Percentiles rank a stretch among this genome's conserved stretches.
phyloP scores from a whole-genome alignment of 352 stramenopile species.

The Ophiocytium majus region DNA sequence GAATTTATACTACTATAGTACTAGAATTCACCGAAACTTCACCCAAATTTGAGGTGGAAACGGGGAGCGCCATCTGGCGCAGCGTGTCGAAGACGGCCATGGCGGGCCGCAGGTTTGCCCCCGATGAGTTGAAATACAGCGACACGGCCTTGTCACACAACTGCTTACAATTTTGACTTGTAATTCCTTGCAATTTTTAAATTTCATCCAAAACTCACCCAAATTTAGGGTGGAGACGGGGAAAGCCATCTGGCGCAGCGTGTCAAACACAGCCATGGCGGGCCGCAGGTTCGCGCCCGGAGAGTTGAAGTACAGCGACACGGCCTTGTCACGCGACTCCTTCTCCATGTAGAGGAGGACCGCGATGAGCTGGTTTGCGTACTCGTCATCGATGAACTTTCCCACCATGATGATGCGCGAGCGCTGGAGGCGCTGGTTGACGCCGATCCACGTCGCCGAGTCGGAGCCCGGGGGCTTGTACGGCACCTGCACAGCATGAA shows the following conservation, averaged over 20 bases:
- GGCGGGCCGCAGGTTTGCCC: slow-evolving; percentile 62
- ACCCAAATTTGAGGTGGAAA: slow-evolving; percentile 61
- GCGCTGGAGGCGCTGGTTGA: slow-evolving; percentile 67
- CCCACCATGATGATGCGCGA: slow-evolving; percentile 71
- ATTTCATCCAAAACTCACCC: too few species aligned
- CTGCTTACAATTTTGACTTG: too few species aligned
- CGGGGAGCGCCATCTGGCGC: slow-evolving; percentile 61
- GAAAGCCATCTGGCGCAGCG: slow-evolving; percentile 64
- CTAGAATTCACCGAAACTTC: too few species aligned
- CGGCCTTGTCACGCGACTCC: slow-evolving; percentile 61
- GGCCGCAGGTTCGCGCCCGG: slow-evolving; percentile 65
- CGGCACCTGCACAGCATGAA: slow-evolving; percentile 25
- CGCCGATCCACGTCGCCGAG: slow-evolving; percentile 59
- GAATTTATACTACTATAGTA: too few species aligned
- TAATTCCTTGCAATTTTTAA: too few species aligned
- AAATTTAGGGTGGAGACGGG: slow-evolving; percentile 63
- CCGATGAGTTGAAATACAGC: slow-evolving; percentile 72
- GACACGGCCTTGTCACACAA: slow-evolving; percentile 63
- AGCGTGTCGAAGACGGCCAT: slow-evolving; percentile 72
- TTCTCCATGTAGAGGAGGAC: slow-evolving; percentile 58
- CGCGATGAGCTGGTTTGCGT: slow-evolving; percentile 62
- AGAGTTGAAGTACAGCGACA: slow-evolving; percentile 73
- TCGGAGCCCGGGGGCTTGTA: slow-evolving; percentile 27
- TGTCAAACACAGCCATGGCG: slow-evolving; percentile 69
- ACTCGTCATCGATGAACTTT: slow-evolving; percentile 72